Base-by-base conservation (phyloP, 352 stramenopile genomes). In the Pythium inflatum region DNA sequence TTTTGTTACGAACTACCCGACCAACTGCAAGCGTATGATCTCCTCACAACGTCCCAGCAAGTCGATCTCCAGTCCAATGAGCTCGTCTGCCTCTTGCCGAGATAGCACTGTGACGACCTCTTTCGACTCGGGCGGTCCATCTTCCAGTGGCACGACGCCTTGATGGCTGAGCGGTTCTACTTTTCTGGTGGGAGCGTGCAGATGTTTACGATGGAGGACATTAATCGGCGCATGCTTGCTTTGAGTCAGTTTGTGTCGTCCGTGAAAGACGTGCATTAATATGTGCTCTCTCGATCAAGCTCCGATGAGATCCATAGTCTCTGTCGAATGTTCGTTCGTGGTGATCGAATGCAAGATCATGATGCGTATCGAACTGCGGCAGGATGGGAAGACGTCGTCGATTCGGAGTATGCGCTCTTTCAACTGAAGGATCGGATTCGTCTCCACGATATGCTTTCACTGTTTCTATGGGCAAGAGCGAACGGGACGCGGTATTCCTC, bases 141-240 rank as follows among this genome's bases (percentile, higher is more conserved):
- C 22, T 70, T 33, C 25, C 3, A 40, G 9, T 63, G 31, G 34
- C 2, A 36, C 13, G 33, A 49, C 3, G 59, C 12, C 16, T 20
- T 22, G 33, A 70, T 62, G 62, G 30, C 16, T 2, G 30, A 57
- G 28, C 62, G 62, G 7, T 70, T 70, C n/a, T 58, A 58, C n/a
- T 70, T 48, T 12, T 70, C 62, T 11, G 62, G 62, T 27, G 62
- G 62, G 22, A 70, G 31, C 43, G 62, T 63, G 13, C 40, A 30
- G 1, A 43, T 49, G 53, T 70, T 58, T 45, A 45, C 31, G 22
- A 34, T 31, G 4, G 53, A 33, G 1, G 27, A 24, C 4, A 40
- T 27, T 2, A 24, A 61, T 24, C 7, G 24, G 24, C 11, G 28
- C 18, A 8, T 11, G 1, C 22, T 59, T 2, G 12, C 59, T 5